Evolutionary conservation across 441 rosid species (phyloP).

Genomic region (Kokia cookei): DNA sequence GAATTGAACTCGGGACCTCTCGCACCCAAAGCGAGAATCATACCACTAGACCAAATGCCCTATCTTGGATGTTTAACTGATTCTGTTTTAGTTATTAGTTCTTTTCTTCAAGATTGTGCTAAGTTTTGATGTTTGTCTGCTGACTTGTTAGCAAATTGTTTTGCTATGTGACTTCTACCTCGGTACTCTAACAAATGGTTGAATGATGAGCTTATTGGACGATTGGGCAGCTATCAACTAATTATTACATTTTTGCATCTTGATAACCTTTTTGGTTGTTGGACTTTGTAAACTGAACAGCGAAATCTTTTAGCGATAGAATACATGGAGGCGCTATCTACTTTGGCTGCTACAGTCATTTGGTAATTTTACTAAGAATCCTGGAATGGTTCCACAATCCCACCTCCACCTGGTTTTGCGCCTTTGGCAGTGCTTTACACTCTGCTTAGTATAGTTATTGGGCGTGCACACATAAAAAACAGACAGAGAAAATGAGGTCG

Average conservation of each 20-base stretch:
- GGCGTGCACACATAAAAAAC: conserved; percentile 14
- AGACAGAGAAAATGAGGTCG: not conserved
- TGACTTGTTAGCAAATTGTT: not conserved
- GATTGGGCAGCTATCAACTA: not conserved
- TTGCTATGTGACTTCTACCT: not conserved
- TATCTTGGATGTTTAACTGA: not conserved
- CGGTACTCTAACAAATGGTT: not conserved
- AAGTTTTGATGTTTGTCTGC: not conserved
- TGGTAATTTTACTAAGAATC: not conserved
- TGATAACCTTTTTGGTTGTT: not conserved
- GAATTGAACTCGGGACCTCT: conserved; percentile 61
- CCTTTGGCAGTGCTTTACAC: not conserved
- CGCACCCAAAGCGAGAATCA: conserved; percentile 58
- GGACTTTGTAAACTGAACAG: not conserved
- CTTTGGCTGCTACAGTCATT: not conserved
- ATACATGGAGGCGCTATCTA: not conserved
- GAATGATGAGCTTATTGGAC: not conserved
- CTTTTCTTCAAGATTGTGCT: not conserved
- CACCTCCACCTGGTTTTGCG: not conserved
- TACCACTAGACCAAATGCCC: conserved; percentile 7
- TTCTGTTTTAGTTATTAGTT: not conserved
- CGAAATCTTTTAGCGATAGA: not conserved
- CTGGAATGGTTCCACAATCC: not conserved
- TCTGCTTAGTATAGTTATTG: not conserved
- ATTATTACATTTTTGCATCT: not conserved